phyloP scores from a whole-genome alignment of 306 rosid genomes.

The Fragaria nilgerrensis region DNA sequence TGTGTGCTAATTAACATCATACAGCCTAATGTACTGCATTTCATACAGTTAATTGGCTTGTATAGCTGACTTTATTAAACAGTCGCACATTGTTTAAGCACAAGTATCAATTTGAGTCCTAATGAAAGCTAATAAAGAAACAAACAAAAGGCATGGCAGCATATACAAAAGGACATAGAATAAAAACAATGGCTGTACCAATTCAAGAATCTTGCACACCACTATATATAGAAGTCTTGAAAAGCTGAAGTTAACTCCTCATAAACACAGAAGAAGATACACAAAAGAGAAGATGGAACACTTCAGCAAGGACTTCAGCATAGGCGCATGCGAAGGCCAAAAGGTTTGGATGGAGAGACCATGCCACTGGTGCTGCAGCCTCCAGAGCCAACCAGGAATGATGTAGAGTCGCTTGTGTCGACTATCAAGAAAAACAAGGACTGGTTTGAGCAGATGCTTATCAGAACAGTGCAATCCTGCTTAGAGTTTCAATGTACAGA shows the following conservation, averaged over 20 bases:
- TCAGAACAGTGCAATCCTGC: slow-evolving; percentile 67
- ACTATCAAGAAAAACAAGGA: slow-evolving; percentile 47
- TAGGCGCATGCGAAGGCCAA: slow-evolving; percentile 72
- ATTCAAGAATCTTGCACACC: background rate
- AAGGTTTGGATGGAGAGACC: slow-evolving; percentile 67
- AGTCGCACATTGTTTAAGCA: background rate
- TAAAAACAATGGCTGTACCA: background rate
- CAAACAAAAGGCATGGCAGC: background rate
- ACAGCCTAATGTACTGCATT: background rate
- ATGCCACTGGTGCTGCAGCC: slow-evolving; percentile 69
- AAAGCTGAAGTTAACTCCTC: background rate
- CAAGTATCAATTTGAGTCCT: background rate
- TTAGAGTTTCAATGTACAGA: slow-evolving; percentile 53
- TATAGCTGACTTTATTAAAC: background rate
- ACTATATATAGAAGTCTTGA: slow-evolving; percentile 7
- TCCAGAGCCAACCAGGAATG: slow-evolving; percentile 31
- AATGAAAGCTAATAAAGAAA: background rate
- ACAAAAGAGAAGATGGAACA: slow-evolving; percentile 40
- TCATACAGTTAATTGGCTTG: background rate
- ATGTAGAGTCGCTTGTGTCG: slow-evolving; percentile 41
- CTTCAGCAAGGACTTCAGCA: slow-evolving; percentile 55
- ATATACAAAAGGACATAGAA: background rate
- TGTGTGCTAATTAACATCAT: background rate
- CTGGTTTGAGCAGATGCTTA: slow-evolving; percentile 73
- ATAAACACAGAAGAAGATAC: slow-evolving; percentile 1